phyloP scores from a whole-genome alignment of 192 early-diverging fungal species.

The Coemansia sp. region DNA sequence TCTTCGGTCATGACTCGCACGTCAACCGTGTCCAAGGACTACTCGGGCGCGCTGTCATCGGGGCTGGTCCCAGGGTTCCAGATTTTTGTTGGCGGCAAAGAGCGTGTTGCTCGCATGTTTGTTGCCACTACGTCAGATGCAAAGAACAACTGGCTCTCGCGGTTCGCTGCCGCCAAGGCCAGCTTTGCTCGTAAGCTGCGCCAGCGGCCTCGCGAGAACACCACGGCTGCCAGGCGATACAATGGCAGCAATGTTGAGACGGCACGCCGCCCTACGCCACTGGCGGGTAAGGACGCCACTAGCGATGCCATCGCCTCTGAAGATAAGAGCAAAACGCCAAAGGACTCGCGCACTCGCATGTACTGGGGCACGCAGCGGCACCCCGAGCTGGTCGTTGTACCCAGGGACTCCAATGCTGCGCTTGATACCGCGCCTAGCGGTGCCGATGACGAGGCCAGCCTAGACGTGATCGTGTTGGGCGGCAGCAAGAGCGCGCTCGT shows the following conservation, averaged over 20 bases:
- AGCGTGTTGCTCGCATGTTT: conserved; percentile 59
- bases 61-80: conserved; percentile 58
- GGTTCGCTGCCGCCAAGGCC: conserved; percentile 60
- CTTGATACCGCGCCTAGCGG: background rate
- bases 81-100: conserved; percentile 57
- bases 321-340: conserved; percentile 31
- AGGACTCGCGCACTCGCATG: conserved; percentile 45
- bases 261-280: background rate
- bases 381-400: conserved; percentile 55
- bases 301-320: conserved; percentile 18
- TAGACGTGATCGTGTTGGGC: conserved; percentile 39
- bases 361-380: conserved; percentile 62
- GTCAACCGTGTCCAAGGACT: conserved; percentile 59
- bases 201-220: conserved; percentile 49
- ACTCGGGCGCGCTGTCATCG: conserved; percentile 54
- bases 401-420: background rate
- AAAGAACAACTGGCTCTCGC: conserved; percentile 60
- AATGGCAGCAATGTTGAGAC: conserved; percentile 11
- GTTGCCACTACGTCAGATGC: conserved; percentile 56
- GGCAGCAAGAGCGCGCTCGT: conserved; percentile 61
- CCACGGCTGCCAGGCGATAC: conserved; percentile 20
- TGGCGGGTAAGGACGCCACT: conserved; percentile 16
- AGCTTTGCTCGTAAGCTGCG: conserved; percentile 51
- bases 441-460: background rate
- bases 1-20: conserved; percentile 60